phyloP scores from a whole-genome alignment of 2,329 filamentous ascomycete genomes.

The Colletotrichum truncatum region DNA sequence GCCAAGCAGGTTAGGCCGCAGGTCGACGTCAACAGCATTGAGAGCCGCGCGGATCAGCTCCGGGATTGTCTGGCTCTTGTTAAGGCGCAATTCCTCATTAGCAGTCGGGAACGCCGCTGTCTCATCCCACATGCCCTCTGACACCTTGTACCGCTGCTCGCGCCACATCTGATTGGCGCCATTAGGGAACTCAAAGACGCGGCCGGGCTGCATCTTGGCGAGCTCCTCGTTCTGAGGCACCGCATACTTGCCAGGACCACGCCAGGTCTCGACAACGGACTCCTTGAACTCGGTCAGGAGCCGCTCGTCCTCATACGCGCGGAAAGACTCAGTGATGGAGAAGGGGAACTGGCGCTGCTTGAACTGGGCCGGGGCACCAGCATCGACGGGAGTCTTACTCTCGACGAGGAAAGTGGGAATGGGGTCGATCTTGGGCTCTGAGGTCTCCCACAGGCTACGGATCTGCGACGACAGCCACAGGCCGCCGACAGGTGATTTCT shows the following conservation, averaged over 20 bases:
- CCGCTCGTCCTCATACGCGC: constrained; percentile 87
- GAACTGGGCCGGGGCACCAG: constrained; percentile 80
- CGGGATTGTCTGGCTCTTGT: constrained; percentile 82
- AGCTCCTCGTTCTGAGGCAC: constrained; percentile 79
- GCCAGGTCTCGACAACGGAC: constrained; percentile 94
- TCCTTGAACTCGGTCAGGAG: constrained; percentile 97
- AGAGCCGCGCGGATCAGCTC: constrained; percentile 83
- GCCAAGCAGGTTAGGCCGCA: constrained; percentile 81
- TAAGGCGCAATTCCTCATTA: constrained; percentile 51
- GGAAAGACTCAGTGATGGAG: constrained; percentile 75
- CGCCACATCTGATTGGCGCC: constrained; percentile 97
- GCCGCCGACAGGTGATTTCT: constrained; percentile 85
- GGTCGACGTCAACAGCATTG: constrained; percentile 85
- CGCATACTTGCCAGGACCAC: constrained; percentile 75
- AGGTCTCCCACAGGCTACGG: constrained; percentile 78
- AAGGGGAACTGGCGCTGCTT: constrained; percentile 75
- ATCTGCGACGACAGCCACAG: constrained; percentile 92
- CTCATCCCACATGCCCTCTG: constrained; percentile 92
- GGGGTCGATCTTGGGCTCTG: constrained; percentile 75
- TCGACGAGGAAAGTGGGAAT: constrained; percentile 89
- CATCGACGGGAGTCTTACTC: constrained; percentile 89
- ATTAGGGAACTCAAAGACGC: constrained; percentile 96
- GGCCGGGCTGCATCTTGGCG: constrained; percentile 76
- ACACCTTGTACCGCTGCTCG: constrained; percentile 84
- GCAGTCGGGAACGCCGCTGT: constrained; percentile 70